Conservation (phyloP, 192 early-diverging fungal genomes). For the Coemansia sp. region DNA sequence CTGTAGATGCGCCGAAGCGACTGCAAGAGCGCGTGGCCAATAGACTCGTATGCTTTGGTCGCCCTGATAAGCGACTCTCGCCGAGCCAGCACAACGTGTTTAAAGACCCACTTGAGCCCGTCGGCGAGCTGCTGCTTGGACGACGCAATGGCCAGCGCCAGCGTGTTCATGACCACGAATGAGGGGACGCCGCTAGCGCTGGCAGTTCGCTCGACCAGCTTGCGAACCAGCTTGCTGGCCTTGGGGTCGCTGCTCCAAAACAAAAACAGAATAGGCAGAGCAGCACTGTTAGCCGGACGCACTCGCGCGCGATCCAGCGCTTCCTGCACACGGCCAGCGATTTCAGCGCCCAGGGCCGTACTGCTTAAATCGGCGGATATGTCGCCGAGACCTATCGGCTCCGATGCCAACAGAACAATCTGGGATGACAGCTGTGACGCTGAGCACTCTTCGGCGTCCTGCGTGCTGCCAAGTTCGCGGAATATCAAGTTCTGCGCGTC, state of each 20-base stretch:
- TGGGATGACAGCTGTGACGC: slow-evolving; percentile 2
- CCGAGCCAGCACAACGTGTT: slow-evolving; percentile 22
- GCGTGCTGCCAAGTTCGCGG: slow-evolving; percentile 7
- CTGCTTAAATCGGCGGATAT: background rate
- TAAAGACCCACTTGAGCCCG: slow-evolving; percentile 37
- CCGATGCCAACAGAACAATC: slow-evolving; percentile 26
- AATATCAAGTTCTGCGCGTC: slow-evolving; percentile 15
- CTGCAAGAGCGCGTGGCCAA: slow-evolving; percentile 18
- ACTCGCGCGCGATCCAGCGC: slow-evolving; percentile 14
- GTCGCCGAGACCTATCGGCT: slow-evolving; percentile 24
- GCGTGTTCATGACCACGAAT: slow-evolving; percentile 7
- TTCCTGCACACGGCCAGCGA: slow-evolving; percentile 8
- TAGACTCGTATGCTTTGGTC: slow-evolving; percentile 18
- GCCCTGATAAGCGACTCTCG: slow-evolving; percentile 17
- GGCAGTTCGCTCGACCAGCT: slow-evolving; percentile 15
- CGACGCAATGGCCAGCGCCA: slow-evolving; percentile 28
- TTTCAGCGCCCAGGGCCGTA: background rate
- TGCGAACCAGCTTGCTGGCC: slow-evolving; percentile 16
- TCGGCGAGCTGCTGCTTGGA: slow-evolving; percentile 40
- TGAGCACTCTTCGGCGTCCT: background rate
- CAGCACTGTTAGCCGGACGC: background rate
- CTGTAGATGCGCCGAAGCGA: slow-evolving; percentile 24
- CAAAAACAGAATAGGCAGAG: slow-evolving; percentile 29
- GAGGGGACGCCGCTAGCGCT: slow-evolving; percentile 14
- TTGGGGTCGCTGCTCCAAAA: slow-evolving; percentile 35